Evolutionary conservation across 2,329 filamentous ascomycete genomes (phyloP), one percentile per base, ranked within the genome.

Genomic region (Colletotrichum magnum): DNA sequence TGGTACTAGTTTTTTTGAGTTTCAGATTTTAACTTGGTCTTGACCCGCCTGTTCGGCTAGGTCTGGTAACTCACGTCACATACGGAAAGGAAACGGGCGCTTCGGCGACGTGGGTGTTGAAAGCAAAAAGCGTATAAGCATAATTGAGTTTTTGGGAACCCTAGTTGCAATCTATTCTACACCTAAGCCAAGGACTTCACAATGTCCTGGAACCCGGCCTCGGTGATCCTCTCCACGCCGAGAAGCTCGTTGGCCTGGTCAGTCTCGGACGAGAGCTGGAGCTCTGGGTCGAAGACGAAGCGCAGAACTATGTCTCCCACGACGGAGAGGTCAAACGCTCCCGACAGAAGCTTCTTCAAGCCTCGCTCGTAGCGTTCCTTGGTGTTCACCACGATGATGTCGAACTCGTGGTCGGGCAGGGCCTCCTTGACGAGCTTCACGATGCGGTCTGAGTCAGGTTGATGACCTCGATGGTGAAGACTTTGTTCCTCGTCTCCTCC

Each of bases 401-500:
- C 60, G 13, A 64, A 15, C n/a, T 64, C 41, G 9, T 41, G 26
- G 18, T 58, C 43, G 24, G 60, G 60, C 52, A 64, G 41, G 45
- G 58, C 45, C 59, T 77, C 75, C 63, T 74, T 73, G 10, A 71
- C 71, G 6, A 72, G 58, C 43, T 71, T 77, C 2, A 89, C 73
- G 2, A 90, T 76, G 58, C 88, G 79, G 3, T 84, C 84, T 89
- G 86, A 1, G 83, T 84, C 0, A 83, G 81, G 24, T 80, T 79
- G 64, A 86, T 84, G 6, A 82, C 85, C 15, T 84, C 83, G 16
- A 90, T 74, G 68, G 83, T 86, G 47, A 91, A 77, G 71, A 84
- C 83, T 58, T 84, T 79, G 74, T 90, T 90, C 70, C 79, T 83
- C 0, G 86, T 89, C 54, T 81, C 77, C 2, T 82, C 79, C 0